Evolutionary conservation across 1,284 basidiomycete genomes (phyloP), one percentile per base, ranked within the genome.

Genomic region (Taiwanofungus camphoratus): DNA sequence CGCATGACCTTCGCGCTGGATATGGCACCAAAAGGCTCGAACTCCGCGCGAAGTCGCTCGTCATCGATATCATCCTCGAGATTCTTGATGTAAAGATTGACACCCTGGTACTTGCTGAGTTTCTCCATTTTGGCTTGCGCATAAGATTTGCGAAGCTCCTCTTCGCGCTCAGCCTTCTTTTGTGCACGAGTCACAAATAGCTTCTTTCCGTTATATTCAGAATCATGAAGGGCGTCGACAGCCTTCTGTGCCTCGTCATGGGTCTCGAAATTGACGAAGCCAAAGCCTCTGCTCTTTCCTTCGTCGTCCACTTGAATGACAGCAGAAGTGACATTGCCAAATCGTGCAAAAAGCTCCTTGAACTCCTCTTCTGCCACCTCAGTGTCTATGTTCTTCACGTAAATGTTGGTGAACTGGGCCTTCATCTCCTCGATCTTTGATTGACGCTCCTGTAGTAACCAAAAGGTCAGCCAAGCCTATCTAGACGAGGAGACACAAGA

Each of bases 11-110:
- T 98, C 79, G 89, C 95, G 63, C 92, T 95, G 53, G 95, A 99
- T 73, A 99, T 94, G 55, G 89, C 81, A 49, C 96, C 96, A 66
- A 92, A 99, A 21, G 92, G 85, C 69, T 97, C 93, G 59, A 99
- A 99, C 71, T 99, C 94, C 53, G 77, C 72, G 51, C 91, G 88
- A 59, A 97, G 85, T 67, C 92, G 92, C 51, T 97, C 93, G 61
- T 97, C 94, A 61, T 95, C 91, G 57, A 93, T 79, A 58, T 94
- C 90, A 60, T 95, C 92, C 65, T 89, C 82, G 59, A 88, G 73
- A 75, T 99, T 99, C 82, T 99, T 99, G 81, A 99, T 87, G 76
- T 99, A 99, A 45, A 99, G 77, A 76, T 99, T 99, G 67, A 98
- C 93, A 51, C 96, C 96, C 61, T 97, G 93, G 64, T 92, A 97